A percentile compares a stretch with the other conserved stretches of the same genome.
Conservation (phyloP, 1,284 basidiomycete species). For the Trametes pubescens region DNA sequence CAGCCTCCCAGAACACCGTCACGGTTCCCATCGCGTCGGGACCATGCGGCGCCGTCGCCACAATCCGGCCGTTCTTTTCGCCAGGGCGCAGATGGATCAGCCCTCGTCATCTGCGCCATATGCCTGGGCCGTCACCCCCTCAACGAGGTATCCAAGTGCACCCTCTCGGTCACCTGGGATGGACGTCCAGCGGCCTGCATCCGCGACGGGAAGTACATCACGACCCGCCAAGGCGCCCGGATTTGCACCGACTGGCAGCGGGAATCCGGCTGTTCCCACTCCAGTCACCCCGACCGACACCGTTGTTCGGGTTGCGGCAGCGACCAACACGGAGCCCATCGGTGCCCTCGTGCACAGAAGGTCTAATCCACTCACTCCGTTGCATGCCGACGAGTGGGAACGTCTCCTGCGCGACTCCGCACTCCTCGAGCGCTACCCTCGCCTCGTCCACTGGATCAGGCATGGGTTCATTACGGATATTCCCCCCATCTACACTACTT, state of each 20-base stretch:
- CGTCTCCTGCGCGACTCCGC: constrained; percentile 21
- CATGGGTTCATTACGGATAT: constrained; percentile 39
- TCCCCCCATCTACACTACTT: constrained; percentile 30
- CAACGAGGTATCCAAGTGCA: constrained; percentile 32
- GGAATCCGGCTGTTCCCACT: constrained; percentile 21
- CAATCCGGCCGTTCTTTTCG: constrained; percentile 11
- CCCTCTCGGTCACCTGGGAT: constrained; percentile 26
- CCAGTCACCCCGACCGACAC: constrained; percentile 26
- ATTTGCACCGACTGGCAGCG: constrained; percentile 37
- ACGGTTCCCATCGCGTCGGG: not conserved
- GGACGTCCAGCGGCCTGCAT: constrained; percentile 11
- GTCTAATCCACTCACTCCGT: constrained; percentile 31
- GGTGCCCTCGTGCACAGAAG: constrained; percentile 37
- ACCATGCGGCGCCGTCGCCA: not conserved
- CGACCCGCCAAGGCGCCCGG: constrained; percentile 15
- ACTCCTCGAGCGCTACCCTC: constrained; percentile 34
- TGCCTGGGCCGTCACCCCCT: constrained; percentile 35
- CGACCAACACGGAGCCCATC: constrained; percentile 33
- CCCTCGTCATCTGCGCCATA: constrained; percentile 32
- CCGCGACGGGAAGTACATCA: constrained; percentile 18
- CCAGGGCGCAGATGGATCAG: constrained; percentile 4
- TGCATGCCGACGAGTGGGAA: constrained; percentile 37
- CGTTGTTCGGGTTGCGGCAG: constrained; percentile 41
- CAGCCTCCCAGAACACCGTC: not conserved
- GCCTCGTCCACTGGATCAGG: constrained; percentile 8